Conservation (phyloP, 805 yeast genomes). For the Saturnispora mendoncae region DNA sequence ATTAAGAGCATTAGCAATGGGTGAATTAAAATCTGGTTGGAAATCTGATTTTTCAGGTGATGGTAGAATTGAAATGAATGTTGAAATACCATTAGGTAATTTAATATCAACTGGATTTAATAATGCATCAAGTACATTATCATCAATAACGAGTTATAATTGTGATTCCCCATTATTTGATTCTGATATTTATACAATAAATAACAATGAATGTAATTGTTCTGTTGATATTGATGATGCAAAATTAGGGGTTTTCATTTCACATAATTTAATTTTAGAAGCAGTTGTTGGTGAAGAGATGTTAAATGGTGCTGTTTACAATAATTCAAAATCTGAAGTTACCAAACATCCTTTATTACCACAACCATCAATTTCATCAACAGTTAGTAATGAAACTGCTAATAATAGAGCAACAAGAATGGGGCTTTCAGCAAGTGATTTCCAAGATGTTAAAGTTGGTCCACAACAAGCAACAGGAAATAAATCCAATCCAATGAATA, state of each 20-base stretch:
- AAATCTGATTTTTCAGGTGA: slow-evolving; percentile 75
- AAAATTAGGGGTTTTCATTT: slow-evolving; percentile 63
- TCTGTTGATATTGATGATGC: slow-evolving; percentile 81
- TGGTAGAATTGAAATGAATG: slow-evolving; percentile 75
- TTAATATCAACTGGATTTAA: slow-evolving; percentile 44
- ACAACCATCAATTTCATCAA: slow-evolving; percentile 3
- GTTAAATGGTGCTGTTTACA: slow-evolving; percentile 30
- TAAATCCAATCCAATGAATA: slow-evolving; percentile 22
- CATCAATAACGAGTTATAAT: slow-evolving; percentile 27
- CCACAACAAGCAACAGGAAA: slow-evolving; percentile 26
- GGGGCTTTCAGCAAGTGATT: slow-evolving; percentile 10
- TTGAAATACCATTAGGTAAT: slow-evolving; percentile 54
- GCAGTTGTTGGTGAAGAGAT: slow-evolving; percentile 91
- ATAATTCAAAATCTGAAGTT: not conserved
- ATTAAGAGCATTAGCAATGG: slow-evolving; percentile 60
- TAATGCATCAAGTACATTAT: slow-evolving; percentile 22
- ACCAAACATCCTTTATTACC: slow-evolving; percentile 2
- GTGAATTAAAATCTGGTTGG: slow-evolving; percentile 90
- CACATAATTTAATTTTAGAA: slow-evolving; percentile 74
- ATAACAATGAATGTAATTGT: slow-evolving; percentile 36
- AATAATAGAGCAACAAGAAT: not conserved
- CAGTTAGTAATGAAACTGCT: slow-evolving; percentile 2
- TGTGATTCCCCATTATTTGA: slow-evolving; percentile 27
- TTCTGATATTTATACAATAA: slow-evolving; percentile 20
- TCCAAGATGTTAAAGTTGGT: slow-evolving; percentile 25